Conservation (phyloP, 2,329 filamentous ascomycete species). For the Dothidotthia symphoricarpi region DNA sequence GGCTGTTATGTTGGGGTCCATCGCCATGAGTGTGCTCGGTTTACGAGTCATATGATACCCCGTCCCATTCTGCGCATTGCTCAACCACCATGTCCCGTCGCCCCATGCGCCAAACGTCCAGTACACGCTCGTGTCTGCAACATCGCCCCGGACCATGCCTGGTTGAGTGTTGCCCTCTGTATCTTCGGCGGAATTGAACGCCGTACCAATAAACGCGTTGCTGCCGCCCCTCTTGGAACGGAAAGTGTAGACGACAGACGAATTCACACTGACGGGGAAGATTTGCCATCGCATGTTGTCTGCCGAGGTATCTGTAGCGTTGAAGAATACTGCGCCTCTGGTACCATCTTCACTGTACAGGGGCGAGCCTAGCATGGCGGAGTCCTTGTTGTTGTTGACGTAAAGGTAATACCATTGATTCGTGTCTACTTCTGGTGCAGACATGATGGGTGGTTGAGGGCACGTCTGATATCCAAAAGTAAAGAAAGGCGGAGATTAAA, state of each 20-base stretch:
- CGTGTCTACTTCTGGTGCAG: slow-evolving; percentile 8
- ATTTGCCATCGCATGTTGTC: slow-evolving; percentile 21
- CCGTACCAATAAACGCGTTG: slow-evolving; percentile 14
- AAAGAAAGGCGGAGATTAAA: no score
- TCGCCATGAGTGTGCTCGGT: slow-evolving; percentile 4
- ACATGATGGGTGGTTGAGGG: no score
- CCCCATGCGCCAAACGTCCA: slow-evolving; percentile 23
- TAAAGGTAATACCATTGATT: slow-evolving; percentile 26
- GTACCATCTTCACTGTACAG: slow-evolving; percentile 7
- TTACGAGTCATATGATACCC: slow-evolving; percentile 14
- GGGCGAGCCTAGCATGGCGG: slow-evolving; percentile 11
- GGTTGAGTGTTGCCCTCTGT: slow-evolving; percentile 12
- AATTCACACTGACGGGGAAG: slow-evolving; percentile 12
- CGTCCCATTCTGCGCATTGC: slow-evolving; percentile 19
- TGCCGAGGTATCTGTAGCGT: slow-evolving; percentile 3
- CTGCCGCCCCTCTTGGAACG: slow-evolving; percentile 14
- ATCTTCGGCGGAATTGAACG: slow-evolving; percentile 7
- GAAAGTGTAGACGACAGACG: slow-evolving; percentile 14
- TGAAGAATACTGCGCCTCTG: slow-evolving; percentile 15
- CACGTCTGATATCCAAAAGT: no score
- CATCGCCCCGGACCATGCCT: slow-evolving; percentile 16
- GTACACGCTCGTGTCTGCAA: slow-evolving; percentile 19
- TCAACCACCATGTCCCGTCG: slow-evolving; percentile 21
- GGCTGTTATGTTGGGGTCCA: slow-evolving; percentile 17
- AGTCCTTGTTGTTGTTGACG: slow-evolving; percentile 5